Base-by-base conservation (phyloP, 2,329 filamentous ascomycete genomes). In the Pestalotiopsis sp. region DNA sequence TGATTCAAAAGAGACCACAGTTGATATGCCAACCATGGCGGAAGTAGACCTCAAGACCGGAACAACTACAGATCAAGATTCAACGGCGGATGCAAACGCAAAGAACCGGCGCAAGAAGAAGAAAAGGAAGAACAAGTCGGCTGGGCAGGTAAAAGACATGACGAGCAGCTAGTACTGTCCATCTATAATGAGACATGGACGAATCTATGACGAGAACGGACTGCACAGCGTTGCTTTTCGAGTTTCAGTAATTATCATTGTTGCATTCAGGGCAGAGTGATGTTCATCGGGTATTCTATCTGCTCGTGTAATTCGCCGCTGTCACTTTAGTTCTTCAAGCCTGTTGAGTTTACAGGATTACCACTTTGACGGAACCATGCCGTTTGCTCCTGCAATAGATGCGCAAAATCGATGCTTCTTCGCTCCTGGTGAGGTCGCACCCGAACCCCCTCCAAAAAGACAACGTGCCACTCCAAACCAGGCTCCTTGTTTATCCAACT, bases 31-130 rank as follows among this genome's bases (percentile, higher is more conserved):
- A 17, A 38, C 56, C 11, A 49, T 36, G 38, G 27, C 38, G 13
- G 57, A 58, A 36, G 59, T 5, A 11, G 56, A 41, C 12, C 23
- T 39, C 27, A 39, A n/a, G n/a, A 63, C 39, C 2, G 66, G 41
- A 20, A 39, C 38, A 45, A 25, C 17, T 7, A 38, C 17, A 23
- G 67, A 23, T 20, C 56, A 56, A 20, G 13, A 56, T 17, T 57
- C 56, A 12, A 49, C 31, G 41, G 36, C 67, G 25, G 41, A 69
- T 9, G 67, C 60, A n/a, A 59, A 60, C 39, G 49, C 65, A 13
- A 75, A 76, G 63, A 78, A 74, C 68, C 77, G 74, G 68, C 72
- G 72, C 38, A 78, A 76, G 70, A 78, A 71, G 70, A 78, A 75
- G 69, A 75, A 75, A 66, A 75, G 71, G 57, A 72, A 74, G 65